Conservation (phyloP, 192 early-diverging fungal genomes). For the Jimgerdemannia flammicorona region DNA sequence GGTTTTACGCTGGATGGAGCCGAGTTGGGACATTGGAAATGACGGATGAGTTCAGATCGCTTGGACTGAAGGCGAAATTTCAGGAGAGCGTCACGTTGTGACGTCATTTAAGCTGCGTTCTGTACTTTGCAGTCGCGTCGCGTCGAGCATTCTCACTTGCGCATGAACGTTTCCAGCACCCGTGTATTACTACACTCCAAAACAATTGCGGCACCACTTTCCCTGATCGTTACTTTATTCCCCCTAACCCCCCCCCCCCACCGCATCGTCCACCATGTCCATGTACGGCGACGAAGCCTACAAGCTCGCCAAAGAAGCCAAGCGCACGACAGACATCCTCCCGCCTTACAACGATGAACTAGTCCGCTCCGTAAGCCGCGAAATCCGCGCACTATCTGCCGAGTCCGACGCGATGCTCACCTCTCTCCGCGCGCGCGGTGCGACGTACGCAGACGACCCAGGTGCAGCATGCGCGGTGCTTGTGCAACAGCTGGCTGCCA, state of each 20-base stretch:
- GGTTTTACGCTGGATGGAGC: no score
- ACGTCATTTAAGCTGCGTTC: no score
- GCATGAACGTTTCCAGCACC: no score
- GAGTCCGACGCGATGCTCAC: slow-evolving; percentile 27
- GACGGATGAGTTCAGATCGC: no score
- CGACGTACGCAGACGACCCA: slow-evolving; percentile 17
- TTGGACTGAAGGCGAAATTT: no score
- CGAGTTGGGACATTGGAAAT: no score
- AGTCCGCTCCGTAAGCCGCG: slow-evolving; percentile 75
- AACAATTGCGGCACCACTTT: no score
- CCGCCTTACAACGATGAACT: slow-evolving; percentile 79
- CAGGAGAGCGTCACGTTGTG: no score
- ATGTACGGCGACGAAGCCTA: slow-evolving; percentile 79
- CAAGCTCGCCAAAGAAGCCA: slow-evolving; percentile 77
- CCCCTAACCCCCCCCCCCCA: not conserved
- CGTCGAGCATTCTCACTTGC: no score
- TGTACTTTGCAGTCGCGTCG: no score
- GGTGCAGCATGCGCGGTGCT: slow-evolving; percentile 35
- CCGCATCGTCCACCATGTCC: slow-evolving; percentile 11
- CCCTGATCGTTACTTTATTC: not conserved
- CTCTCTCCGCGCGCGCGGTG: slow-evolving; percentile 5
- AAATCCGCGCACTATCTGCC: slow-evolving; percentile 65
- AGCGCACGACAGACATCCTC: slow-evolving; percentile 66
- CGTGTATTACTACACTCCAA: no score
- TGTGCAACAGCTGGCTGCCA: slow-evolving; percentile 54